These are phyloP conservation scores for Zanthoxylum bungeanum DNA, from an alignment of 345 rosid genomes.

Conservation along the genomic window DNA sequence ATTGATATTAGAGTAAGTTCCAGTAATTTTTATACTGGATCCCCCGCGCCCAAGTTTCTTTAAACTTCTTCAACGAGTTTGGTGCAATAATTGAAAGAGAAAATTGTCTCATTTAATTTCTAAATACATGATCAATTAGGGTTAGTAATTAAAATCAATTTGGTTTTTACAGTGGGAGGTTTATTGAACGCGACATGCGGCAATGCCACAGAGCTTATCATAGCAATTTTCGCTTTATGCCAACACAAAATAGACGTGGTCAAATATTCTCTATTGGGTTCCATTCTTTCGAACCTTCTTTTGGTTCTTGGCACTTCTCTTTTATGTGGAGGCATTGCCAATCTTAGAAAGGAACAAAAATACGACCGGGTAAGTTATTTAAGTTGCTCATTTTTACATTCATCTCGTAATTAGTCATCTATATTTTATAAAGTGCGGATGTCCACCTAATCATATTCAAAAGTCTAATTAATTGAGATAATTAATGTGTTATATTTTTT, in stretches of 20 bases:
- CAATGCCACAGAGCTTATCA: conserved; percentile 87
- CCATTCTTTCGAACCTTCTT: conserved; percentile 84
- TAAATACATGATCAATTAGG: no score
- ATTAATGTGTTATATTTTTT: not conserved
- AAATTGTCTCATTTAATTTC: not conserved
- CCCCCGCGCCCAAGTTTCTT: no score
- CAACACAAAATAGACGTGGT: conserved; percentile 63
- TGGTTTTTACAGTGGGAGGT: conserved; percentile 68
- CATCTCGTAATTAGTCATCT: no score
- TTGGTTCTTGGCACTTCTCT: conserved; percentile 91
- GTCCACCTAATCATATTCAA: no score
- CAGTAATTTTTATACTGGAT: no score
- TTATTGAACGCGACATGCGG: conserved; percentile 94
- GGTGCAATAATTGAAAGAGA: not conserved
- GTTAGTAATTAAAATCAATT: not conserved
- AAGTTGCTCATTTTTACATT: not conserved
- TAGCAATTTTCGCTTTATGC: conserved; percentile 70
- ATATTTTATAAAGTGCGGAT: no score
- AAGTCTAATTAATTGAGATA: not conserved
- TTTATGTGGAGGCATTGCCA: conserved; percentile 84
- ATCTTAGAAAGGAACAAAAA: conserved; percentile 59
- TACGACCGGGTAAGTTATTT: conserved; percentile 59
- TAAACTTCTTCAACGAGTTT: not conserved
- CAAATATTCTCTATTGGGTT: conserved; percentile 85
- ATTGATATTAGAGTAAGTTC: no score